phyloP scores from a whole-genome alignment of 352 stramenopile species.

The Globisporangium paddicum region DNA sequence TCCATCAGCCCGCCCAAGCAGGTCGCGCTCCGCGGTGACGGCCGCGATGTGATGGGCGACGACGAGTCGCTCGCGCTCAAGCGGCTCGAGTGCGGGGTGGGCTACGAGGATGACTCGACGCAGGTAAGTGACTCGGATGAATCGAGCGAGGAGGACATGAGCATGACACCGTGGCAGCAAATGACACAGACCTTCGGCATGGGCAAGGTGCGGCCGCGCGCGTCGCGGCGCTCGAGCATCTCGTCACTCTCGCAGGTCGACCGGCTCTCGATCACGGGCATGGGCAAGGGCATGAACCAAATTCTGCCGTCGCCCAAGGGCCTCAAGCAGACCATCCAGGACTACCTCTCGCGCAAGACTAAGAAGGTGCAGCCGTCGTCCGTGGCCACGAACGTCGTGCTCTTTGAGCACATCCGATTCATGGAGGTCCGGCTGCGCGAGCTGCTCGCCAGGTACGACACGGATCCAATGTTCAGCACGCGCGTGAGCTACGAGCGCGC shows the following conservation, averaged over 20 bases:
- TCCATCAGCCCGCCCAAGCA: conserved; percentile 32
- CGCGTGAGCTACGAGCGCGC: conserved; percentile 47
- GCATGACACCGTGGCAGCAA: conserved; percentile 79
- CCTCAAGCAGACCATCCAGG: conserved; percentile 55
- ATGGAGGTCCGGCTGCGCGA: conserved; percentile 28
- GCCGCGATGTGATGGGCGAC: conserved; percentile 29
- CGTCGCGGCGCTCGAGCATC: conserved; percentile 48
- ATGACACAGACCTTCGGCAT: conserved; percentile 85
- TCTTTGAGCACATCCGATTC: conserved; percentile 23
- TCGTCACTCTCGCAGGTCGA: conserved; percentile 65
- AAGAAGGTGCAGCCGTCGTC: conserved; percentile 61
- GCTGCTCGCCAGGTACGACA: conserved; percentile 6
- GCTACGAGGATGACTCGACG: conserved; percentile 74
- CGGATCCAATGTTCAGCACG: conserved; percentile 17
- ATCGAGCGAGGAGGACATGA: conserved; percentile 71
- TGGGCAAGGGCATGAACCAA: conserved; percentile 46
- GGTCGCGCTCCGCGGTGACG: conserved; percentile 14
- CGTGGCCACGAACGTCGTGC: conserved; percentile 15
- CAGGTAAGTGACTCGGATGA: conserved; percentile 82
- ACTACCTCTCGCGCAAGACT: conserved; percentile 59
- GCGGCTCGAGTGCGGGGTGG: conserved; percentile 66
- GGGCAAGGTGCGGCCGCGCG: conserved; percentile 34
- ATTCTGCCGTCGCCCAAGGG: conserved; percentile 43
- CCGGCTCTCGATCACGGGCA: conserved; percentile 45
- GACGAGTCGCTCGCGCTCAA: conserved; percentile 51